phyloP scores from a whole-genome alignment of 2,329 filamentous ascomycete species.

The Hypomyces rosellus region DNA sequence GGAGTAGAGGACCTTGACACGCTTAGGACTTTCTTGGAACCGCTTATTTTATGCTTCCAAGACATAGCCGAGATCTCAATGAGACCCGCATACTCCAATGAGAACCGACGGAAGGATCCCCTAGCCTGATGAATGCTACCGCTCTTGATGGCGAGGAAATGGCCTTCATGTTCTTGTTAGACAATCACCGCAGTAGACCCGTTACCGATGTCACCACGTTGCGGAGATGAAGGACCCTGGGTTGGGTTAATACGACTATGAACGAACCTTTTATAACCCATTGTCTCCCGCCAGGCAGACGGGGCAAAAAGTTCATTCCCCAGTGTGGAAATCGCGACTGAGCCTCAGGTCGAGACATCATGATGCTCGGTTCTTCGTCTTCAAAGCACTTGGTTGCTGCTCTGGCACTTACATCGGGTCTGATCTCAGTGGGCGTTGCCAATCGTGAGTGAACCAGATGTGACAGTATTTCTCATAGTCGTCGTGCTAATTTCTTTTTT shows the following conservation, averaged over 20 bases:
- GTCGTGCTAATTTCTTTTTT: neutral
- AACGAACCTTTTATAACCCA: neutral
- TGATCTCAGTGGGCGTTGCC: slow-evolving; percentile 3
- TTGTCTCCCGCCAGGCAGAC: neutral
- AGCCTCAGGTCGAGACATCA: neutral
- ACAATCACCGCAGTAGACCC: too few species aligned
- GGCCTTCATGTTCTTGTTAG: too few species aligned
- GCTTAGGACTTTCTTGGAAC: too few species aligned
- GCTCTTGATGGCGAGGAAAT: too few species aligned
- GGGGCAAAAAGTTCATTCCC: neutral
- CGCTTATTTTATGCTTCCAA: too few species aligned
- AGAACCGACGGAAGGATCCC: slow-evolving; percentile 4
- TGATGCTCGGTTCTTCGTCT: slow-evolving; percentile 4
- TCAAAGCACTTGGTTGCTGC: slow-evolving; percentile 1
- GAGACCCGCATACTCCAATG: slow-evolving; percentile 1
- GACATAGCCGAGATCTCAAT: too few species aligned
- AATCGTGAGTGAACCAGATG: slow-evolving; percentile 1
- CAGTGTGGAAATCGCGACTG: neutral
- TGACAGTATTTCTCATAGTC: neutral
- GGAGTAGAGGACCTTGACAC: too few species aligned
- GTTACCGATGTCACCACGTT: too few species aligned
- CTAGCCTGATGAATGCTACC: too few species aligned
- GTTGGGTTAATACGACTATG: neutral
- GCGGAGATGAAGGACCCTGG: neutral
- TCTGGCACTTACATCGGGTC: slow-evolving; percentile 4